Evolutionary conservation across 2,329 filamentous ascomycete genomes (phyloP), one percentile per base, ranked within the genome.

Genomic region (Metarhizium album): DNA sequence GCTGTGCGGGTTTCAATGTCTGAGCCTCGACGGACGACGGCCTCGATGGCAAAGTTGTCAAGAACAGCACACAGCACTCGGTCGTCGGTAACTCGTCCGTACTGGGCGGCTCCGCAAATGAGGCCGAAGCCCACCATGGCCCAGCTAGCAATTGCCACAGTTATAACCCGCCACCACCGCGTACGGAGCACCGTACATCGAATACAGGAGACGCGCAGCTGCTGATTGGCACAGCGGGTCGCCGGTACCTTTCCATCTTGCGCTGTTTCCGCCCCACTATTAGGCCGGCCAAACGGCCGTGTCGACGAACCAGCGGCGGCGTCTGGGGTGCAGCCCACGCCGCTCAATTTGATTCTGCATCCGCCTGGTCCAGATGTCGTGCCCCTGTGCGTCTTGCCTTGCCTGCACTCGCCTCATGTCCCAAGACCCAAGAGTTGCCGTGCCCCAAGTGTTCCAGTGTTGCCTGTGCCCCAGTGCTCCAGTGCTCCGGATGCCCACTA

Each of bases 261-360:
- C 29, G 29, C 11, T 11, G 52, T 38, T 52, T 38, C 53, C 60
- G 62, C 73, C 70, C 75, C 75, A 79, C 75, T 75, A 76, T 78
- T 77, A 71, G 67, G 73, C 75, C 75, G 75, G 74, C 68, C 65
- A 78, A 74, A 75, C 64, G 72, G 74, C 75, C 75, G 75, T 68
- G 63, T 66, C 60, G 66, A 64, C 65, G 64, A 67, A 67, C 65
- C 67, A 67, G 60, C 57, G 56, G 52, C 33, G 27, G 45, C 47
- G 18, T 22, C 48, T 40, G 37, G 38, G 31, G 35, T 47, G 23
- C 46, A 42, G 48, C 45, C 49, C 40, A 46, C 45, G 43, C 47
- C 42, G 33, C 16, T 45, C 45, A 29, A n/a, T n/a, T 47, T 48
- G 37, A 29, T 46, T 47, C 33, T 35, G 8, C 33, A 35, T 13